Base-by-base conservation (phyloP, 148 eudicot genomes). In the Rhododendron williamsianum region DNA sequence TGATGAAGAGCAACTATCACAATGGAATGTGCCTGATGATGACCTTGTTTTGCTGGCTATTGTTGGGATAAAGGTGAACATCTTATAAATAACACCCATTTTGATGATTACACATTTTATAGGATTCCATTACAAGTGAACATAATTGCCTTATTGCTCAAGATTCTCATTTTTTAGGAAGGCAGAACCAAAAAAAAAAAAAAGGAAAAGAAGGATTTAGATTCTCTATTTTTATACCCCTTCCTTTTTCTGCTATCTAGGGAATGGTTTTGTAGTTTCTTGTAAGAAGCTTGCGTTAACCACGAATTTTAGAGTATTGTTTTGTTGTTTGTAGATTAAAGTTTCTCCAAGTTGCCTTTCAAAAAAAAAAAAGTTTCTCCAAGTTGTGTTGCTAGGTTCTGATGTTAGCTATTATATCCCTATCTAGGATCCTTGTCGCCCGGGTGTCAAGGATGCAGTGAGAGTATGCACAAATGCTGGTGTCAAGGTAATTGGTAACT, bases 341-440 rank as follows among this genome's bases (percentile, higher is more conserved):
- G 45, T 3, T 43, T 82, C 83, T 71, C 33, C n/a, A 76, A 51
- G 35, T 56, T 60, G 23, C 43, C 43, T 41, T 41, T 41, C 43
- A 41, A 41, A 41, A 38, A 41, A 41, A 41, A 41, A 41, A 35
- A 15, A 63, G 45, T 3, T 43, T 78, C 83, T 71, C 33, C n/a
- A 63, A 51, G 35, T 56, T 60, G 23, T 41, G 27, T 65, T 79
- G 1, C 43, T 13, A 54, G 27, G 81, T 56, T 74, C 60, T 80
- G 35, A 9, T 21, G 12, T 84, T 30, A 71, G 80, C 41, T 87
- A 16, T 85, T 51, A 56, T 35, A 58, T 82, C 84, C 74, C 85
- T 81, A 43, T 88, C 81, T 86, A 96, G 98, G 98, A 96, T 90
- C 98, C 98, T 85, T 94, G 98, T 84, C 96, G 98, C 21, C 94